Evolutionary conservation across 2,329 filamentous ascomycete genomes (phyloP).

Genomic region (Ascochyta clinopodiicola): DNA sequence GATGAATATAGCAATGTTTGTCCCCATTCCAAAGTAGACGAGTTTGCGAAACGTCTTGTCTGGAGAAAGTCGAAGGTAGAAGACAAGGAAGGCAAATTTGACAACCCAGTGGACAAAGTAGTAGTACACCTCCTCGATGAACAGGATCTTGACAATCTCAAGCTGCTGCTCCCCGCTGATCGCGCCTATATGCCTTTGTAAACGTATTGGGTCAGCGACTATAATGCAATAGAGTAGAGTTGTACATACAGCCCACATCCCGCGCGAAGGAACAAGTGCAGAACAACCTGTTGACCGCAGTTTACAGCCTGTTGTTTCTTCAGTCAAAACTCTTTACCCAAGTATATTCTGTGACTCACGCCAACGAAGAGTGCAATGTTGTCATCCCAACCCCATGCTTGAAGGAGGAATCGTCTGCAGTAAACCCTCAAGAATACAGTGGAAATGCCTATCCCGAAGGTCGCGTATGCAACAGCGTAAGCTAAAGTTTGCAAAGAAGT

Average conservation of each 20-base stretch:
- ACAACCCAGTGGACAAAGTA: conserved; percentile 41
- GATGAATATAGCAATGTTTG: conserved; percentile 35
- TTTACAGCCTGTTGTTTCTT: conserved; percentile 17
- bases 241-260: conserved; percentile 30
- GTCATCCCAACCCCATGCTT: conserved; percentile 29
- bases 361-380: conserved; percentile 21
- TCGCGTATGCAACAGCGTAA: conserved; percentile 26
- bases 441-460: conserved; percentile 22
- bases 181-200: not conserved
- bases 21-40: conserved; percentile 33
- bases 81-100: conserved; percentile 45
- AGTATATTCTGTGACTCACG: conserved; percentile 2
- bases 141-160: conserved; percentile 26
- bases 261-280: conserved; percentile 31
- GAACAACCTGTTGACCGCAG: conserved; percentile 24
- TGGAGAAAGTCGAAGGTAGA: conserved; percentile 42
- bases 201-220: not conserved
- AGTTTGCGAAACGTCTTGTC: conserved; percentile 28
- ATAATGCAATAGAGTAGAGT: not conserved
- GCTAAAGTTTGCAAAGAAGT: conserved; percentile 25
- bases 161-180: conserved; percentile 10
- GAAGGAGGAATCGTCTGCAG: conserved; percentile 21
- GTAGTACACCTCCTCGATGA: conserved; percentile 43
- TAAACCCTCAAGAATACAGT: conserved; percentile 28
- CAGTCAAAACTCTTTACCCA: not conserved